A percentile compares a stretch with the other conserved stretches of the same genome.
Evolutionary conservation across 2,329 filamentous ascomycete species (phyloP).

Genomic region (Esteya vermicola): DNA sequence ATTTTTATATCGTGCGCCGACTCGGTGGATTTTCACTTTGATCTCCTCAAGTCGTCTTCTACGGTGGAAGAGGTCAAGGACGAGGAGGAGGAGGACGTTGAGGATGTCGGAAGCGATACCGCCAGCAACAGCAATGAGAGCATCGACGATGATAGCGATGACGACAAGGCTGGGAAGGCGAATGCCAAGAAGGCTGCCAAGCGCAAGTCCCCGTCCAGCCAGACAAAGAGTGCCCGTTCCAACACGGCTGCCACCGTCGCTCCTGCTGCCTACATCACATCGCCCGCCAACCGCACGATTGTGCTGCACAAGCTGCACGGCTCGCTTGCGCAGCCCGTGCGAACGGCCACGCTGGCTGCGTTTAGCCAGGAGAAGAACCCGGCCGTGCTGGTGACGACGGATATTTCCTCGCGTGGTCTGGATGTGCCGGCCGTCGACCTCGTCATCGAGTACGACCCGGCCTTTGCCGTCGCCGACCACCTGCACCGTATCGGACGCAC

Average conservation of each 20-base stretch:
- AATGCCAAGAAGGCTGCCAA: neutral
- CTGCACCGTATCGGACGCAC: constrained; percentile 90
- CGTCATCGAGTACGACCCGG: constrained; percentile 90
- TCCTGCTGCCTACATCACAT: constrained; percentile 58
- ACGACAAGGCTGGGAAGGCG: neutral
- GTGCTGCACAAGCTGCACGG: constrained; percentile 79
- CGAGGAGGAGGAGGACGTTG: neutral
- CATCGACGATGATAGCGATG: neutral
- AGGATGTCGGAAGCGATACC: neutral
- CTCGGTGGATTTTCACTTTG: constrained; percentile 92
- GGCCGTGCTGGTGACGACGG: constrained; percentile 79
- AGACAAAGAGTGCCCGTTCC: too few relatives aligned
- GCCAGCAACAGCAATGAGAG: neutral
- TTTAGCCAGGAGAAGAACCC: constrained; percentile 64
- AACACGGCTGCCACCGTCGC: constrained; percentile 37
- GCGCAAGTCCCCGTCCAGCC: neutral
- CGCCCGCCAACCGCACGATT: constrained; percentile 57
- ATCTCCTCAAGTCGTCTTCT: constrained; percentile 50
- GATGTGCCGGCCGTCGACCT: constrained; percentile 92
- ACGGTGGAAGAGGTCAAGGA: constrained; percentile 16
- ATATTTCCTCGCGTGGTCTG: constrained; percentile 88
- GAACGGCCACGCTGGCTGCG: constrained; percentile 70
- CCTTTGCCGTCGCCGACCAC: constrained; percentile 87
- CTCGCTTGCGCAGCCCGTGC: constrained; percentile 73
- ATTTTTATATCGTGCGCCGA: constrained; percentile 95